Evolutionary conservation across 2,329 filamentous ascomycete species (phyloP).

Genomic region (Penicillium sp.): DNA sequence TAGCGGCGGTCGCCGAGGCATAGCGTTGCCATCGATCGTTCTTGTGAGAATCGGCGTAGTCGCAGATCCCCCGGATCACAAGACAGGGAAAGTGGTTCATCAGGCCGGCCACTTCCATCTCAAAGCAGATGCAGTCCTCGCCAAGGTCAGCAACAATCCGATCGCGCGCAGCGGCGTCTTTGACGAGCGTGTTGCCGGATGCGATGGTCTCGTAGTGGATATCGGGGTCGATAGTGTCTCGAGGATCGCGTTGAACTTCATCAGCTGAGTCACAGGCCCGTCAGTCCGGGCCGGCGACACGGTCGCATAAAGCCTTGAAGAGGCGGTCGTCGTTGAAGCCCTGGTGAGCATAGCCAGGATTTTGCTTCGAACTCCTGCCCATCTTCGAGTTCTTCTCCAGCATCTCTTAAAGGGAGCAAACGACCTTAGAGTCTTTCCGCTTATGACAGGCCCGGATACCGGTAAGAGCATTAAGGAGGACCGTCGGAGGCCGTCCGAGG

Average conservation of each 20-base stretch:
- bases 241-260: slow-evolving; percentile 13
- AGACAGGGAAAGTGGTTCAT: slow-evolving; percentile 28
- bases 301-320: slow-evolving; percentile 19
- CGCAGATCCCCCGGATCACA: slow-evolving; percentile 26
- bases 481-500: slow-evolving; percentile 18
- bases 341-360: slow-evolving; percentile 19
- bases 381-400: slow-evolving; percentile 13
- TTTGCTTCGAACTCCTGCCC: slow-evolving; percentile 10
- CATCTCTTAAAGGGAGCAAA: slow-evolving; percentile 13
- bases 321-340: slow-evolving; percentile 26
- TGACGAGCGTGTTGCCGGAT: slow-evolving; percentile 36
- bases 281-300: slow-evolving; percentile 13
- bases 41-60: slow-evolving; percentile 31
- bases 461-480: slow-evolving; percentile 30
- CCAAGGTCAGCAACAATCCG: slow-evolving; percentile 13
- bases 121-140: slow-evolving; percentile 21
- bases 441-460: slow-evolving; percentile 24
- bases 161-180: slow-evolving; percentile 20
- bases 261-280: slow-evolving; percentile 9
- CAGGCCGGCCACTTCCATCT: slow-evolving; percentile 7
- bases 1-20: slow-evolving; percentile 21
- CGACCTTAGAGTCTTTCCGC: slow-evolving; percentile 14
- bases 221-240: slow-evolving; percentile 18
- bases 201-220: slow-evolving; percentile 37
- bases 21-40: slow-evolving; percentile 26